These are phyloP conservation scores for Artomyces pyxidatus DNA, from an alignment of 768 basidiomycete genomes.

Conservation along the genomic window DNA sequence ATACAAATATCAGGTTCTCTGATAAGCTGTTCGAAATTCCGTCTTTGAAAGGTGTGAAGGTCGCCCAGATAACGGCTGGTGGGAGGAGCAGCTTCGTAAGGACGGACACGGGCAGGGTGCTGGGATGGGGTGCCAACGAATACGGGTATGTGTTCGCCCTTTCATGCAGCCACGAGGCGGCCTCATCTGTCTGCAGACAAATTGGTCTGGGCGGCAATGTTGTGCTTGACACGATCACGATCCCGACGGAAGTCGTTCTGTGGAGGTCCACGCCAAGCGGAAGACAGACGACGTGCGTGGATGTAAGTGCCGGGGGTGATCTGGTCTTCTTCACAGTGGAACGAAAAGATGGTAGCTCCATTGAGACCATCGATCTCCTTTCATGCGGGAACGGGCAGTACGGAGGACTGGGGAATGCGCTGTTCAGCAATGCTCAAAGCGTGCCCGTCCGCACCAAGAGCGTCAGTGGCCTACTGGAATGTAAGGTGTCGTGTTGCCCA, in stretches of 20 bases:
- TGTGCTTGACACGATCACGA: conserved; percentile 57
- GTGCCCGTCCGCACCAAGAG: conserved; percentile 66
- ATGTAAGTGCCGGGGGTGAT: conserved; percentile 68
- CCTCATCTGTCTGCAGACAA: conserved; percentile 42
- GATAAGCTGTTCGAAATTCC: conserved; percentile 72
- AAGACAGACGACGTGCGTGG: conserved; percentile 50
- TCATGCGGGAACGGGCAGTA: conserved; percentile 81
- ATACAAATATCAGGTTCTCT: conserved; percentile 52
- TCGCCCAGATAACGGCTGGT: conserved; percentile 68
- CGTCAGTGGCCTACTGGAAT: conserved; percentile 81
- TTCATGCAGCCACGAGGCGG: background rate
- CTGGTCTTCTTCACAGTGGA: conserved; percentile 73
- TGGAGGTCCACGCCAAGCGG: conserved; percentile 45
- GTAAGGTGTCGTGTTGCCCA: conserved; percentile 36
- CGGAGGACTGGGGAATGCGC: conserved; percentile 64
- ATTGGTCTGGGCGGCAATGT: conserved; percentile 66
- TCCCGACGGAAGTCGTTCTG: conserved; percentile 80
- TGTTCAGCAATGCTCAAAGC: conserved; percentile 64
- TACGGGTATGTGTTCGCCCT: conserved; percentile 46
- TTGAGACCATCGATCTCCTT: conserved; percentile 46
- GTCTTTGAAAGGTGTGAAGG: conserved; percentile 50
- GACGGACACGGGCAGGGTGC: conserved; percentile 60
- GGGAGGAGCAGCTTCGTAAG: conserved; percentile 64
- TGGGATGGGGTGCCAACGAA: conserved; percentile 89
- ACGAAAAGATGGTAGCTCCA: conserved; percentile 29